Evolutionary conservation across 2,329 filamentous ascomycete genomes (phyloP).

Genomic region (Rhynchosporium graminicola): DNA sequence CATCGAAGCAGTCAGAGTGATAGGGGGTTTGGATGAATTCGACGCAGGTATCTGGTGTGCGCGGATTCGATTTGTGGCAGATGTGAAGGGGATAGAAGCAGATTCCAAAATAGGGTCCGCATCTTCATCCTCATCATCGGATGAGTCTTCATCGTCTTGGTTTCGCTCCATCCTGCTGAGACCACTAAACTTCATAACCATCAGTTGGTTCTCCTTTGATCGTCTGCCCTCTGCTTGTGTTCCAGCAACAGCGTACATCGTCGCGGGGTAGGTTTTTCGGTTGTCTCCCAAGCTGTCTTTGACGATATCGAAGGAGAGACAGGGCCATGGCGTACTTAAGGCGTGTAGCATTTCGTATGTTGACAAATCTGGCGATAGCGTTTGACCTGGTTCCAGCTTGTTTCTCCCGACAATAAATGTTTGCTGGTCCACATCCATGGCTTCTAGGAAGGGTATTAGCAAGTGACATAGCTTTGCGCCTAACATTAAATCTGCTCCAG

Average conservation of each 20-base stretch:
- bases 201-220: slow-evolving; percentile 84
- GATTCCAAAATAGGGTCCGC: slow-evolving; percentile 92
- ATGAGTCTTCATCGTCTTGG: slow-evolving; percentile 64
- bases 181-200: slow-evolving; percentile 95
- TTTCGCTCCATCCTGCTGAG: slow-evolving; percentile 82
- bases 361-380: slow-evolving; percentile 85
- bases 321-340: slow-evolving; percentile 93
- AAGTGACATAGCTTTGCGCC: slow-evolving; percentile 21
- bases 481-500: slow-evolving; percentile 12
- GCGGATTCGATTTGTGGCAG: slow-evolving; percentile 92
- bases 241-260: slow-evolving; percentile 90
- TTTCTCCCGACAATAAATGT: slow-evolving; percentile 95
- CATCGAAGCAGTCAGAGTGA: slow-evolving; percentile 87
- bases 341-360: slow-evolving; percentile 98
- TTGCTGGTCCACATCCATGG: slow-evolving; percentile 91
- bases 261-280: slow-evolving; percentile 90
- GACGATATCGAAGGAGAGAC: slow-evolving; percentile 91
- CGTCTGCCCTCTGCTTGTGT: slow-evolving; percentile 82
- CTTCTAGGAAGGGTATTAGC: slow-evolving; percentile 50
- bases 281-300: slow-evolving; percentile 83
- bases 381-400: slow-evolving; percentile 88
- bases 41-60: slow-evolving; percentile 75
- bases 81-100: slow-evolving; percentile 80
- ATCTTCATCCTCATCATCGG: slow-evolving; percentile 70
- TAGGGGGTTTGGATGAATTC: slow-evolving; percentile 70